Conservation (phyloP, 2,329 filamentous ascomycete species). For the Colletotrichum lindemuthianum region DNA sequence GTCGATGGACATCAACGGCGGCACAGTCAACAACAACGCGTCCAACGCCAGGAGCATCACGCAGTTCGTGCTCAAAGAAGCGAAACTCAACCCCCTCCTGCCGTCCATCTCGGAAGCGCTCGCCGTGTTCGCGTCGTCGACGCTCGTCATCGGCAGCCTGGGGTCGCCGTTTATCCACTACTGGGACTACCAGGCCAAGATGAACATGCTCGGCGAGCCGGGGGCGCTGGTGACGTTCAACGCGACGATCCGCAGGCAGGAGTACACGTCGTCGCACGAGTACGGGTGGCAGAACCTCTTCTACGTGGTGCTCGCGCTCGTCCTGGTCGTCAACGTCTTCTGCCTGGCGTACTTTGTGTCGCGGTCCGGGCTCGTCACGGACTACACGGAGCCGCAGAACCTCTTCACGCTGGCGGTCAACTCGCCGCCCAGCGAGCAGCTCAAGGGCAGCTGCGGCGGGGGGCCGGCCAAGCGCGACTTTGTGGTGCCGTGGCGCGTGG, state of each 20-base stretch:
- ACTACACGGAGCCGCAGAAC: constrained; percentile 82
- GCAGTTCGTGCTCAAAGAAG: constrained; percentile 58
- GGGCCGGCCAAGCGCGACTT: constrained; percentile 49
- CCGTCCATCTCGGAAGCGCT: constrained; percentile 80
- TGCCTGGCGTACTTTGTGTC: constrained; percentile 71
- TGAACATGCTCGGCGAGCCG: constrained; percentile 51
- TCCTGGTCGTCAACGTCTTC: constrained; percentile 74
- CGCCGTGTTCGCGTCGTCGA: constrained; percentile 75
- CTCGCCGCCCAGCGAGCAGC: constrained; percentile 49
- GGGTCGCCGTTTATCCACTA: constrained; percentile 69
- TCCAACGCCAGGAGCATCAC: constrained; percentile 68
- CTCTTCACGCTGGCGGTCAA: constrained; percentile 79
- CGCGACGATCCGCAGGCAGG: constrained; percentile 69
- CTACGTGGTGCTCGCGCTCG: constrained; percentile 71
- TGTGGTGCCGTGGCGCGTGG: constrained; percentile 54
- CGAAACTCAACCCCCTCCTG: constrained; percentile 56
- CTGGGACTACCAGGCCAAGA: constrained; percentile 56
- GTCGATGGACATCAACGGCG: constrained; percentile 66
- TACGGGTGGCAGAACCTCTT: constrained; percentile 72
- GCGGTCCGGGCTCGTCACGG: constrained; percentile 71
- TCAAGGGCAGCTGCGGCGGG: constrained; percentile 51
- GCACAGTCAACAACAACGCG: constrained; percentile 64
- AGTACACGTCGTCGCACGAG: constrained; percentile 76
- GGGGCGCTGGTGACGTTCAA: constrained; percentile 68
- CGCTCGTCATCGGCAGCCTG: constrained; percentile 68